Evolutionary conservation across 495 filamentous ascomycete species (phyloP).

Genomic region (Bacidia rubella): DNA sequence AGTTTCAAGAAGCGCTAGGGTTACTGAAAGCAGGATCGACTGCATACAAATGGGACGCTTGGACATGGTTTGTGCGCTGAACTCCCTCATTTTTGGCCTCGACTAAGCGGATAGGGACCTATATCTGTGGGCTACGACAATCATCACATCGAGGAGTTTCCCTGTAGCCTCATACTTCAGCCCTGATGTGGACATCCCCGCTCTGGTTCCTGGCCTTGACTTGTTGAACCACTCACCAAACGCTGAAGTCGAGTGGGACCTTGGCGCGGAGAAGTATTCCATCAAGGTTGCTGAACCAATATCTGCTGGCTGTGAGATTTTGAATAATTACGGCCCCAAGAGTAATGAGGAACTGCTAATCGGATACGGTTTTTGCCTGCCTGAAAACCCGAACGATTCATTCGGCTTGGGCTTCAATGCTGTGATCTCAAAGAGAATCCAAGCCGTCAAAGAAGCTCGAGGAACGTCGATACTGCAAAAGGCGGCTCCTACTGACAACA

Average conservation of each 20-base stretch:
- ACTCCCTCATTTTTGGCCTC: background rate
- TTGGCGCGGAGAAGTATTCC: constrained; percentile 31
- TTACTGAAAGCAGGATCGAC: constrained; percentile 18
- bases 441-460: background rate
- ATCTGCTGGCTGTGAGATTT: constrained; percentile 39
- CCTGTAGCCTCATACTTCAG: constrained; percentile 15
- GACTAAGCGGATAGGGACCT: constrained; percentile 36
- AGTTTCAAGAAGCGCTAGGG: constrained; percentile 31
- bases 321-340: constrained; percentile 57
- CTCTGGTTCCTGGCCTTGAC: constrained; percentile 50
- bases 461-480: background rate
- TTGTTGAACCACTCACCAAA: constrained; percentile 44
- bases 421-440: background rate
- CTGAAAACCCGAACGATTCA: constrained; percentile 43
- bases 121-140: constrained; percentile 51
- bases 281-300: constrained; percentile 36
- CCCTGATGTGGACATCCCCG: constrained; percentile 18
- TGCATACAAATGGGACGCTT: constrained; percentile 17
- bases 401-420: constrained; percentile 30
- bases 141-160: constrained; percentile 45
- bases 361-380: constrained; percentile 54
- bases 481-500: background rate
- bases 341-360: constrained; percentile 54
- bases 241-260: constrained; percentile 48
- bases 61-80: constrained; percentile 31